phyloP scores from a whole-genome alignment of 768 basidiomycete genomes.

The Macrocybe gigantea region DNA sequence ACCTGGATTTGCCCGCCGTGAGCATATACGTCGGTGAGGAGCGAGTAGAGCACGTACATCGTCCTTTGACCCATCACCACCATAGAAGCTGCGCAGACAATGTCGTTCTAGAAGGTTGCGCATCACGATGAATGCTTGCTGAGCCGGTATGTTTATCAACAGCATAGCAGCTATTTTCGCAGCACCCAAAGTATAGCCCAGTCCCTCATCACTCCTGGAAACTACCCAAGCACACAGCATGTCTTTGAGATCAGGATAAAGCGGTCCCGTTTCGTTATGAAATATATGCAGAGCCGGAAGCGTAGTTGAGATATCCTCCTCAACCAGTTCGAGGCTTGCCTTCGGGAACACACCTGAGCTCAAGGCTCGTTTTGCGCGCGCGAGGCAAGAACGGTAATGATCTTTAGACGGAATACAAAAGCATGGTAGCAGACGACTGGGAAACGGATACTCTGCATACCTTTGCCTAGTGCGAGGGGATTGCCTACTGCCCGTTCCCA shows the following conservation, averaged over 20 bases:
- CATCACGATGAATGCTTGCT: conserved; percentile 76
- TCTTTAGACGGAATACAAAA: conserved; percentile 34
- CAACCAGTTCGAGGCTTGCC: conserved; percentile 55
- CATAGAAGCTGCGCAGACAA: conserved; percentile 81
- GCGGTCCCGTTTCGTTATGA: conserved; percentile 65
- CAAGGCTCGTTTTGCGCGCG: conserved; percentile 70
- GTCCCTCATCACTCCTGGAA: conserved; percentile 74
- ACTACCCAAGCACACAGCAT: conserved; percentile 88
- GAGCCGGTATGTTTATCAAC: conserved; percentile 71
- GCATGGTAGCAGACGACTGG: background rate
- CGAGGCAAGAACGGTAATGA: conserved; percentile 62
- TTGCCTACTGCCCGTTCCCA: conserved; percentile 90
- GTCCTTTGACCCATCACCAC: conserved; percentile 60
- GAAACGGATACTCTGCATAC: conserved; percentile 26
- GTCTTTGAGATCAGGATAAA: conserved; percentile 79
- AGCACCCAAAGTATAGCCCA: conserved; percentile 65
- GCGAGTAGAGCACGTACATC: conserved; percentile 55
- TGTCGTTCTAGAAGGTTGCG: conserved; percentile 82
- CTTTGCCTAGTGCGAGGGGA: conserved; percentile 75
- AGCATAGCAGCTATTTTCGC: conserved; percentile 84
- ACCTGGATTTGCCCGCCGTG: conserved; percentile 43
- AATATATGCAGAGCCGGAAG: conserved; percentile 81
- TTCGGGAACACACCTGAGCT: conserved; percentile 60
- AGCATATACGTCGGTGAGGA: conserved; percentile 1
- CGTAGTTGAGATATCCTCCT: conserved; percentile 69